These are phyloP conservation scores for Funneliformis caledonium DNA, from an alignment of 371 early-diverging fungal species.

Conservation along the genomic window DNA sequence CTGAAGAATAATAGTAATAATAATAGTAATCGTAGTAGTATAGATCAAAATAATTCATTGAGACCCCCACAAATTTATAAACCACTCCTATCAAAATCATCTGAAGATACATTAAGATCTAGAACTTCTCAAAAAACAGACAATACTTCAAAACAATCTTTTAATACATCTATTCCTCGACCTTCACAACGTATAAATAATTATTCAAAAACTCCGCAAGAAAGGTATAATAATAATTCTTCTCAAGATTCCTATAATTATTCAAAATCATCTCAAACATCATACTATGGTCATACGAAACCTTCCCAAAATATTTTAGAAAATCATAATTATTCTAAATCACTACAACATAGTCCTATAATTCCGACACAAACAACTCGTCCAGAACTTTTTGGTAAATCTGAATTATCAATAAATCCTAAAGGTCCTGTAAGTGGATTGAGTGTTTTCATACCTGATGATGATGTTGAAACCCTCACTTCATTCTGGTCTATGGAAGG, in stretches of 20 bases:
- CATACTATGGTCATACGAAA: not conserved
- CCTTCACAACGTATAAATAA: no score
- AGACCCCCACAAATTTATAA: not conserved
- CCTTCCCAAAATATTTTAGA: not conserved
- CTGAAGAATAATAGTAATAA: not conserved
- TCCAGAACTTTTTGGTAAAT: not conserved
- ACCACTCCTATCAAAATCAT: not conserved
- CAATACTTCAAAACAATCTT: no score
- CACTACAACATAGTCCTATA: not conserved
- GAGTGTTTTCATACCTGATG: constrained; percentile 36
- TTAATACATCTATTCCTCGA: no score
- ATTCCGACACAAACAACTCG: not conserved
- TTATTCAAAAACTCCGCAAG: no score
- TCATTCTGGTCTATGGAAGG: constrained; percentile 15
- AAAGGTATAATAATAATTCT: not conserved
- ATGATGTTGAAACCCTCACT: constrained; percentile 16
- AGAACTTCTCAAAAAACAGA: no score
- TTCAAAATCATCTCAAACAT: not conserved
- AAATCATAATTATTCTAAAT: not conserved
- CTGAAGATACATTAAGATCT: not conserved
- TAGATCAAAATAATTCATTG: not conserved
- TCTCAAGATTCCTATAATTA: not conserved
- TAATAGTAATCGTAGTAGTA: not conserved
- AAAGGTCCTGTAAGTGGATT: not conserved
- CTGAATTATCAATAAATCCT: not conserved